A percentile compares a stretch with the other conserved stretches of the same genome.
These are phyloP conservation scores for Paspalum vaginatum DNA, from an alignment of 176 grass and related monocot species.

Conservation along the genomic window DNA sequence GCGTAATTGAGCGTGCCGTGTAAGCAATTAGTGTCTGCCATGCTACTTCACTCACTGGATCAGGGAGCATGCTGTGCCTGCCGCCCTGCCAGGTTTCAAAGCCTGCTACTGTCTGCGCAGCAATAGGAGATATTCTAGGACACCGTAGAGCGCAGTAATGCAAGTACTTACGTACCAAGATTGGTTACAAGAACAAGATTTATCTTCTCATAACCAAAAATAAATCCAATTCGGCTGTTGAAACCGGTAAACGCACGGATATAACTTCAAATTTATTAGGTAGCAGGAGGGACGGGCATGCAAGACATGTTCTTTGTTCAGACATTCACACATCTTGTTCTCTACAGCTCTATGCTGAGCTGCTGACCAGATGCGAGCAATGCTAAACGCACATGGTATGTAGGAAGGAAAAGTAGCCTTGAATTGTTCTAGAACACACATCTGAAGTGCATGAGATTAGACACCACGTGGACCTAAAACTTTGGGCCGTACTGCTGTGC, in stretches of 20 bases:
- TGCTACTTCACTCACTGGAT: slow-evolving; percentile 3
- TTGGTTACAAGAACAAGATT: background rate
- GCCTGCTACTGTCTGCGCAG: background rate
- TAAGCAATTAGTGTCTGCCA: background rate
- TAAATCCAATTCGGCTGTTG: background rate
- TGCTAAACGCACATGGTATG: background rate
- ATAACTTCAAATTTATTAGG: background rate
- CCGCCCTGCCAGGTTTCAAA: background rate
- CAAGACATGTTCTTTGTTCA: background rate
- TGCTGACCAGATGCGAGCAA: no score
- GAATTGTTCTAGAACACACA: background rate
- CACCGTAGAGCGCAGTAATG: background rate
- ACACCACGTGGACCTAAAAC: background rate
- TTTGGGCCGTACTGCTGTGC: background rate
- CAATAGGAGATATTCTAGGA: background rate
- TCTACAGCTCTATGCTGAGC: background rate
- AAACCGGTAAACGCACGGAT: background rate
- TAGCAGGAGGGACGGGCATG: background rate
- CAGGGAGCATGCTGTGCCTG: background rate
- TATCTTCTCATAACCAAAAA: background rate
- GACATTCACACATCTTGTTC: background rate
- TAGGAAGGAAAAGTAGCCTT: background rate
- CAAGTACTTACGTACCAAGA: background rate
- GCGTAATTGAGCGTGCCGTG: background rate
- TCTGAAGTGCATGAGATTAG: background rate